These are phyloP conservation scores for Aspergillus eucalypticola DNA, from an alignment of 2,329 filamentous ascomycete genomes.

Conservation along the genomic window DNA sequence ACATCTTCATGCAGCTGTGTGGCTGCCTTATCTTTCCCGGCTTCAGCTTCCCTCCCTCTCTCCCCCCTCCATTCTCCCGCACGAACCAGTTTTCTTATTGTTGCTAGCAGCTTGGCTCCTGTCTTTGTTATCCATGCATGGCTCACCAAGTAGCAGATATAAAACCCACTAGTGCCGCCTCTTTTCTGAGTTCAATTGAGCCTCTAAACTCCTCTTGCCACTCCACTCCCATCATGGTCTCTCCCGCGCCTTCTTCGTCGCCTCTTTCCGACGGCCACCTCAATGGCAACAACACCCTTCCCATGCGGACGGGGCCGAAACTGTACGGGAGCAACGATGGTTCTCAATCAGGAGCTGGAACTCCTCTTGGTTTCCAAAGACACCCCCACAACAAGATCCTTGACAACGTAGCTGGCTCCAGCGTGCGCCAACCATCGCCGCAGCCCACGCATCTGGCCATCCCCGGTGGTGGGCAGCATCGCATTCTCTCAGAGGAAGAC, in stretches of 20 bases:
- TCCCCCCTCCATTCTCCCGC: background rate
- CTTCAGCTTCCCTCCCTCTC: background rate
- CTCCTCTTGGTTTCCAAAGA: constrained; percentile 46
- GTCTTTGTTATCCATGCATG: constrained; percentile 4
- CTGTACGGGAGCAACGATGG: constrained; percentile 36
- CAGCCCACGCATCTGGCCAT: constrained; percentile 84
- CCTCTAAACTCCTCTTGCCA: background rate
- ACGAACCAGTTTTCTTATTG: background rate
- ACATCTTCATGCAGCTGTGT: constrained; percentile 10
- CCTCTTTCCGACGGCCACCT: constrained; percentile 27
- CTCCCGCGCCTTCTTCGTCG: constrained; percentile 29
- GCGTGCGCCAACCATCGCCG: constrained; percentile 72
- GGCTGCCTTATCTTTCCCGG: constrained; percentile 17
- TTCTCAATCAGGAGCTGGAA: constrained; percentile 39
- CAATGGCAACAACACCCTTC: constrained; percentile 31
- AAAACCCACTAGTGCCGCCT: constrained; percentile 1
- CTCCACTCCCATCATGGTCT: constrained; percentile 30
- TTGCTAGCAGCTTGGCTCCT: background rate
- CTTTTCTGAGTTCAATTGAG: constrained; percentile 6
- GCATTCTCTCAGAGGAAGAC: constrained; percentile 80
- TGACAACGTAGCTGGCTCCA: constrained; percentile 54
- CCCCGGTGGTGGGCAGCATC: constrained; percentile 61
- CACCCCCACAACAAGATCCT: constrained; percentile 58
- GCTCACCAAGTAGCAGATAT: constrained; percentile 3
- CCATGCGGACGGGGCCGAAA: constrained; percentile 33